These are phyloP conservation scores for Calonectria honghensis DNA, from an alignment of 2,329 filamentous ascomycete species.

Conservation along the genomic window DNA sequence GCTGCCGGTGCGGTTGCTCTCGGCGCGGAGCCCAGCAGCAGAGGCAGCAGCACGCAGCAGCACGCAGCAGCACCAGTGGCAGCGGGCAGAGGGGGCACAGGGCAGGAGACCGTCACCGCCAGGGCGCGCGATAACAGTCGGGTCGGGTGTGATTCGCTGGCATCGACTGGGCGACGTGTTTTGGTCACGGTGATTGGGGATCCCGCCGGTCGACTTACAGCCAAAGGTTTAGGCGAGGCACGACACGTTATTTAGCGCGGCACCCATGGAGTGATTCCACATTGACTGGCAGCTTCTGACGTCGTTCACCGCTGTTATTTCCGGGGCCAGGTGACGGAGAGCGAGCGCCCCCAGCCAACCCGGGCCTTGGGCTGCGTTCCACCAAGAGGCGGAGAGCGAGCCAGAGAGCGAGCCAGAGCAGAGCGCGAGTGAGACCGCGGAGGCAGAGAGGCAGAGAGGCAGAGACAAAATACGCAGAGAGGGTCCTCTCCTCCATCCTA, in stretches of 20 bases:
- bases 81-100: not conserved
- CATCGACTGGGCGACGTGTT: constrained; percentile 1
- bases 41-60: not conserved
- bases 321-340: constrained; percentile 13
- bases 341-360: constrained; percentile 11
- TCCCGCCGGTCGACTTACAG: not conserved
- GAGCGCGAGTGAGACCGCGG: not conserved
- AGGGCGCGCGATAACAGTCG: constrained; percentile 21
- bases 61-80: not conserved
- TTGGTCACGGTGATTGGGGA: constrained; percentile 1
- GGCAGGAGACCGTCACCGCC: constrained; percentile 11
- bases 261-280: constrained; percentile 21
- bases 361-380: constrained; percentile 7
- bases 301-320: constrained; percentile 28
- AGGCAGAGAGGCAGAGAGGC: not conserved
- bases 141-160: not conserved
- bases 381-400: not conserved
- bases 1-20: not conserved
- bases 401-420: not conserved
- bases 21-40: not conserved
- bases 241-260: constrained; percentile 24
- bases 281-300: constrained; percentile 29
- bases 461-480: not conserved
- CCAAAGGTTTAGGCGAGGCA: constrained; percentile 25
- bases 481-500: not conserved